Evolutionary conservation across 768 basidiomycete species (phyloP).

Genomic region (Terana coerulea): DNA sequence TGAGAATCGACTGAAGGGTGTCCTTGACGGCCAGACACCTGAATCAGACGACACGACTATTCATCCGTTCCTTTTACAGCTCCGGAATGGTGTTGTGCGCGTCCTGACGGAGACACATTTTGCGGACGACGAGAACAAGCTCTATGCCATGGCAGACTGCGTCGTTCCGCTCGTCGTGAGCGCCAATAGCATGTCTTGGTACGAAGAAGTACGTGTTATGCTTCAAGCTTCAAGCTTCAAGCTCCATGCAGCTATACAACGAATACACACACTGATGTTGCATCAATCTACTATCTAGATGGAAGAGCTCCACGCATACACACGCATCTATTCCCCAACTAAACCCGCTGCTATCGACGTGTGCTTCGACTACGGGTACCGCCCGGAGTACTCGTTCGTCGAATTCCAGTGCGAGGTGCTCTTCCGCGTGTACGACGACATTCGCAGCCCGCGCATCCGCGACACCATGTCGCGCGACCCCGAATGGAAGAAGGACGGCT

Average conservation of each 20-base stretch:
- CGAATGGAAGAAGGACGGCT: not conserved
- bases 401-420: constrained; percentile 6
- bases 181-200: not conserved
- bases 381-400: not conserved
- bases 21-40: no score
- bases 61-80: constrained; percentile 1
- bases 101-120: not conserved
- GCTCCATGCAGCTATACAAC: not conserved
- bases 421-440: constrained; percentile 1
- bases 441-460: no score
- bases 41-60: not conserved
- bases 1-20: not conserved
- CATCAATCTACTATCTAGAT: no score
- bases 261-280: no score
- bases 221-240: not conserved
- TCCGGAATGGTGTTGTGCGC: not conserved
- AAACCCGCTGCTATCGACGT: constrained; percentile 7
- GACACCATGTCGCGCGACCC: not conserved
- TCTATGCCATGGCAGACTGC: constrained; percentile 6
- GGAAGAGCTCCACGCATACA: not conserved
- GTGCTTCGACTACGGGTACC: constrained; percentile 4
- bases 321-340: constrained; percentile 7
- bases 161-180: not conserved
- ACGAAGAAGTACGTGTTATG: not conserved
- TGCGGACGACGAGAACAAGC: not conserved